Evolutionary conservation across 768 basidiomycete species (phyloP), one percentile per base, ranked within the genome.

Genomic region (Coprinopsis sp.): DNA sequence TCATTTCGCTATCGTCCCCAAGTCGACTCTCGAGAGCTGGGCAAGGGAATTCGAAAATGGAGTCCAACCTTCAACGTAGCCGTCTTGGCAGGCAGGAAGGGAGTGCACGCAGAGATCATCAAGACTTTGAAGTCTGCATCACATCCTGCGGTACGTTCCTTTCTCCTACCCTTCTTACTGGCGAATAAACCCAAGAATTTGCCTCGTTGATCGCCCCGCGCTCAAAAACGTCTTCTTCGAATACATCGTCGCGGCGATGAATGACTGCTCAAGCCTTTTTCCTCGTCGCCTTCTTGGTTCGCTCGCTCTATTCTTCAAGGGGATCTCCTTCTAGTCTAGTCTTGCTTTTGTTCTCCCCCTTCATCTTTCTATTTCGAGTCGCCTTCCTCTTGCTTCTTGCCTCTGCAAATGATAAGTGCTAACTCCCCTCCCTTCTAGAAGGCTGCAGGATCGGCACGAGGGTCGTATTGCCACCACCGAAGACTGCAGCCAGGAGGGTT

Each of bases 11-110:
- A 90, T 98, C 49, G 96, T 98, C 5, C 96, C 96, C n/a, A 98
- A 98, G 66, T 94, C 92, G 1, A 99, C 95, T 0, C 73, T 98
- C 21, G 90, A 98, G 63, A 99, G 97, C 62, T 99, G 96, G 96
- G 70, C 77, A 14, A 84, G 96, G 54, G 96, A 99, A 67, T 92
- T 99, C 54, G 79, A 76, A 51, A 77, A 52, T 98, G 96, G 96
- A 84, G 89, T 0, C 87, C 91, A 0, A 89, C 91, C 47, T 84
- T 96, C 67, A 86, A 81, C 48, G 78, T 87, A 12, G 77, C 90
- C 40, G 66, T 91, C 10, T 70, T 98, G 11, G 85, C 91, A 4
- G 96, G 95, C 1, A 79, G 79, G 18, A 93, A 89, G 61, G 92
- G 96, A 38, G 95, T 97, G 52, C 82, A 95, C 33, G 81, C 82